Conservation (phyloP, 169 alveolate species). For the Plasmodium blacklocki region DNA sequence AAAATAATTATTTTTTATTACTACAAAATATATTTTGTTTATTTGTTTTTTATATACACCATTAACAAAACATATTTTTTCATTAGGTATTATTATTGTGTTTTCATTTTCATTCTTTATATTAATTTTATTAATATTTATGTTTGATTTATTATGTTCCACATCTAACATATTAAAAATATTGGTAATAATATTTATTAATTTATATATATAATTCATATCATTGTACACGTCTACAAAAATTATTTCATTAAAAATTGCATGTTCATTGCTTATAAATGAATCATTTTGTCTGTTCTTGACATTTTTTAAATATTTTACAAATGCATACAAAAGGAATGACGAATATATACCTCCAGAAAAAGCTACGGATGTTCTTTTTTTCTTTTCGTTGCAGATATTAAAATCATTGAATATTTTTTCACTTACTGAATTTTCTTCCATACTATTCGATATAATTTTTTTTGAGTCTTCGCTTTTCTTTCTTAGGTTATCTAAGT, state of each 20-base stretch:
- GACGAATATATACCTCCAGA: slow-evolving; percentile 73
- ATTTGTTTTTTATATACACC: slow-evolving; percentile 62
- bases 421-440: not conserved
- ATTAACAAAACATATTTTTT: slow-evolving; percentile 5
- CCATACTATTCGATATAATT: not conserved
- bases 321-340: slow-evolving; percentile 44
- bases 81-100: not conserved
- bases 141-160: not conserved
- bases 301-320: slow-evolving; percentile 54
- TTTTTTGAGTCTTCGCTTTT: not conserved
- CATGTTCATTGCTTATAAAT: slow-evolving; percentile 45
- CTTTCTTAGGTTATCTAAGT: not conserved
- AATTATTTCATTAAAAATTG: slow-evolving; percentile 56
- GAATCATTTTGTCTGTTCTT: slow-evolving; percentile 45
- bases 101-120: slow-evolving; percentile 1
- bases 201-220: slow-evolving; percentile 36
- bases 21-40: slow-evolving; percentile 35
- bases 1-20: slow-evolving; percentile 58
- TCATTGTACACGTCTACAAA: slow-evolving; percentile 49
- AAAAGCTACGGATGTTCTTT: slow-evolving; percentile 61
- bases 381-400: slow-evolving; percentile 17
- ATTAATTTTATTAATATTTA: not conserved
- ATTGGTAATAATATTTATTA: slow-evolving; percentile 15
- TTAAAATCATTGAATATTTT: slow-evolving; percentile 4
- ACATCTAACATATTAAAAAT: slow-evolving; percentile 24